Percentiles rank a stretch among this genome's conserved stretches.
These are phyloP conservation scores for Plasmodium blacklocki DNA, from an alignment of 169 alveolate genomes.

Conservation along the genomic window DNA sequence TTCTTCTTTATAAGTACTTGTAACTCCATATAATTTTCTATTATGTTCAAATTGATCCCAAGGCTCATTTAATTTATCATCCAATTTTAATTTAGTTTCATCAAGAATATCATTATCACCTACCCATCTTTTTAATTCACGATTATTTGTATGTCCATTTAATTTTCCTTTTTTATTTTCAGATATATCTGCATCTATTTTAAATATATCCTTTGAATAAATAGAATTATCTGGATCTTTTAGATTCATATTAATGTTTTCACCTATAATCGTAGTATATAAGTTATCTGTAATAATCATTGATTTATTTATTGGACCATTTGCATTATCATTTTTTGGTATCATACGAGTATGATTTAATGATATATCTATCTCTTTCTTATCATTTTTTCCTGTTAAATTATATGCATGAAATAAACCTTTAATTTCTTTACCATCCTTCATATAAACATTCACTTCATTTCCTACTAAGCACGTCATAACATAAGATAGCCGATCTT, in stretches of 20 bases:
- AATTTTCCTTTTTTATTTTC: slow-evolving; percentile 48
- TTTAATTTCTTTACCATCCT: slow-evolving; percentile 66
- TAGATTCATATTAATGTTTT: slow-evolving; percentile 49
- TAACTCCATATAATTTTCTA: slow-evolving; percentile 69
- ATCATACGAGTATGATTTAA: slow-evolving; percentile 46
- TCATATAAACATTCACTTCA: slow-evolving; percentile 69
- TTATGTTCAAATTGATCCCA: slow-evolving; percentile 75
- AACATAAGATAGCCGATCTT: slow-evolving; percentile 47
- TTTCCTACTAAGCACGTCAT: slow-evolving; percentile 58
- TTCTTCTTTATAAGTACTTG: slow-evolving; percentile 81
- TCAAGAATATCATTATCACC: slow-evolving; percentile 24
- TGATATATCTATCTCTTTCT: slow-evolving; percentile 39
- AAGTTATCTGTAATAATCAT: slow-evolving; percentile 60
- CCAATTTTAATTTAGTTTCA: slow-evolving; percentile 47
- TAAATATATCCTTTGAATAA: slow-evolving; percentile 25
- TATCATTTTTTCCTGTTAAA: slow-evolving; percentile 13
- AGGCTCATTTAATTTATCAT: slow-evolving; percentile 62
- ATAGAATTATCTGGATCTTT: slow-evolving; percentile 66
- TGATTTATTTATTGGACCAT: slow-evolving; percentile 72
- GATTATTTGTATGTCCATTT: slow-evolving; percentile 36
- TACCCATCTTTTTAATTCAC: slow-evolving; percentile 76
- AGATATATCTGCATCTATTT: slow-evolving; percentile 70
- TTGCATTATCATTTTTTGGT: slow-evolving; percentile 40
- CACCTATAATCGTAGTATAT: slow-evolving; percentile 44
- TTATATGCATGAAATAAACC: slow-evolving; percentile 69